Evolutionary conservation across 2,329 filamentous ascomycete genomes (phyloP).

Genomic region (Claviceps capensis): DNA sequence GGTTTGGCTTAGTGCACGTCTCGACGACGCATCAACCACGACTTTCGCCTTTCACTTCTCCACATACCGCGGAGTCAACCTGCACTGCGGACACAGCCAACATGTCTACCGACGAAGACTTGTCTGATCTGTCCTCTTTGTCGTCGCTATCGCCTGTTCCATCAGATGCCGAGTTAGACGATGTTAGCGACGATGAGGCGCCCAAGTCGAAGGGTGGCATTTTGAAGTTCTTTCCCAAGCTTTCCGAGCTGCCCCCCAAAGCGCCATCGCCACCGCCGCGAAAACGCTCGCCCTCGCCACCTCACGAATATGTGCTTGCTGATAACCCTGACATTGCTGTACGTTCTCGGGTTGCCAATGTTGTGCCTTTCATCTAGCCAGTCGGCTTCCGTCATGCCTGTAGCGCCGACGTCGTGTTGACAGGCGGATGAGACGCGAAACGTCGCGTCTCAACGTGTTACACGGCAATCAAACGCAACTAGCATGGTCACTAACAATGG

Average conservation of each 20-base stretch:
- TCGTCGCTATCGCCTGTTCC: slow-evolving; percentile 33
- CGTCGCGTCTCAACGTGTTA: slow-evolving; percentile 30
- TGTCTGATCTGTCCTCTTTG: slow-evolving; percentile 48
- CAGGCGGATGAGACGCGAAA: slow-evolving; percentile 34
- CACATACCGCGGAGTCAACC: slow-evolving; percentile 14
- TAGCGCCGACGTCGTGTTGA: slow-evolving; percentile 3
- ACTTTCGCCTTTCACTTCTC: slow-evolving; percentile 15
- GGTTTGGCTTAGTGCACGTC: slow-evolving; percentile 18
- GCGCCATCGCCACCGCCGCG: slow-evolving; percentile 51
- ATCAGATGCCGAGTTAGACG: slow-evolving; percentile 36
- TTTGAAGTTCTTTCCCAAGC: slow-evolving; percentile 53
- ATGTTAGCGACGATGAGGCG: slow-evolving; percentile 18
- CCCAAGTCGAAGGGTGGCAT: slow-evolving; percentile 45
- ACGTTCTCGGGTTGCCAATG: slow-evolving; percentile 31
- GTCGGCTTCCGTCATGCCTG: not conserved
- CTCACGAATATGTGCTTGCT: slow-evolving; percentile 78
- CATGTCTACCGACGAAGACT: slow-evolving; percentile 48
- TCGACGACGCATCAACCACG: slow-evolving; percentile 11
- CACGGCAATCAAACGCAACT: not conserved
- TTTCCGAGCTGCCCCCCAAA: slow-evolving; percentile 36
- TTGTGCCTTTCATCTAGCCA: not conserved
- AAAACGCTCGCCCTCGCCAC: slow-evolving; percentile 76
- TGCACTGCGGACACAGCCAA: slow-evolving; percentile 14
- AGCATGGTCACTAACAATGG: not conserved
- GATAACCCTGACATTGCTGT: slow-evolving; percentile 90